Percentiles rank a stretch among this genome's conserved stretches.
phyloP scores from a whole-genome alignment of 2,329 filamentous ascomycete genomes.

The Aspergillus fischeri region DNA sequence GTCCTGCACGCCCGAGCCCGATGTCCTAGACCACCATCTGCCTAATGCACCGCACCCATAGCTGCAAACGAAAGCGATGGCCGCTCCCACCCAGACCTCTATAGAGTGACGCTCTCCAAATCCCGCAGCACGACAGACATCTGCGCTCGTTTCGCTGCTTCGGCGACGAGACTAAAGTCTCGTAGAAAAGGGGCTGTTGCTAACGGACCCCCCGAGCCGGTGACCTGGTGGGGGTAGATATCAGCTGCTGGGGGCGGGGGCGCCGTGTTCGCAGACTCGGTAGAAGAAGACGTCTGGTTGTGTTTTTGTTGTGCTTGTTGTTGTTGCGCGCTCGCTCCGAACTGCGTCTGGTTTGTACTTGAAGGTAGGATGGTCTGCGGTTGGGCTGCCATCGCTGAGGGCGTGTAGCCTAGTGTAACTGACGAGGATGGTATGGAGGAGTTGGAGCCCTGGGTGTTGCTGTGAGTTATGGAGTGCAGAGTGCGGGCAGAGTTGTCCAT shows the following conservation, averaged over 20 bases:
- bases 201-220: constrained; percentile 29
- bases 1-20: neutral
- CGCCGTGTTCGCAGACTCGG: constrained; percentile 6
- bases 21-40: too few species aligned
- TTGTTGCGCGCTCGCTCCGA: neutral
- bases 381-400: constrained; percentile 2
- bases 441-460: constrained; percentile 1
- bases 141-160: constrained; percentile 89
- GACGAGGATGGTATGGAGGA: neutral
- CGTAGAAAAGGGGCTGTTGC: constrained; percentile 63
- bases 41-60: neutral
- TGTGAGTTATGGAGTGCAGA: constrained; percentile 1
- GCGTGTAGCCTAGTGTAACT: constrained; percentile 1
- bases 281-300: constrained; percentile 11
- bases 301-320: constrained; percentile 3
- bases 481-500: constrained; percentile 3
- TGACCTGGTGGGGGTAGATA: constrained; percentile 23
- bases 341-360: neutral
- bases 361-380: neutral
- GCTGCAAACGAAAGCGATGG: neutral
- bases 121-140: constrained; percentile 86
- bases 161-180: constrained; percentile 80
- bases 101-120: constrained; percentile 52
- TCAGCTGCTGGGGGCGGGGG: constrained; percentile 8
- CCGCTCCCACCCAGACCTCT: constrained; percentile 7